Evolutionary conservation across 1,284 basidiomycete species (phyloP).

Genomic region (Trametes polyzona): DNA sequence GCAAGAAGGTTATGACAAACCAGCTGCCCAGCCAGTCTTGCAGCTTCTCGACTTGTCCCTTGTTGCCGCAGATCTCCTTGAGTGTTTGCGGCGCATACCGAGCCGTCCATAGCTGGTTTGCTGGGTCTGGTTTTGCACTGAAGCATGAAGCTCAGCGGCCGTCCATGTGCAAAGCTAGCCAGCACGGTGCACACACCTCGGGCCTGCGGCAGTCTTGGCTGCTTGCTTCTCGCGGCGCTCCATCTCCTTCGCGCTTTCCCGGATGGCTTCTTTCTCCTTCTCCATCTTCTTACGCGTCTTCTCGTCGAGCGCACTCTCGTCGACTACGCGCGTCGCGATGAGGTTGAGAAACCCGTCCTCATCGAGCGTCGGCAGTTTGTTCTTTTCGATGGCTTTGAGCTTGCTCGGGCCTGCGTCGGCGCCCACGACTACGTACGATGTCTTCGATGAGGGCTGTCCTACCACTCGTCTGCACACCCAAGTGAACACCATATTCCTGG

Average conservation of each 20-base stretch:
- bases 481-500: neutral
- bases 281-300: conserved; percentile 83
- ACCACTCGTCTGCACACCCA: conserved; percentile 73
- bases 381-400: conserved; percentile 82
- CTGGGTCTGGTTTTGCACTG: conserved; percentile 18
- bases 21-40: conserved; percentile 88
- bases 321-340: conserved; percentile 64
- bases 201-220: conserved; percentile 35
- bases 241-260: conserved; percentile 76
- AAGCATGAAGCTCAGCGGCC: neutral
- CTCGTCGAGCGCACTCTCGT: conserved; percentile 63
- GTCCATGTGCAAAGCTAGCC: neutral
- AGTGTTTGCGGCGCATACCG: conserved; percentile 89
- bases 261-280: conserved; percentile 80
- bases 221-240: conserved; percentile 67
- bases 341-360: conserved; percentile 91
- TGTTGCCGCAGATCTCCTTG: conserved; percentile 97
- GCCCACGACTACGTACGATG: conserved; percentile 89
- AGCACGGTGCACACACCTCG: no score
- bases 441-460: conserved; percentile 87
- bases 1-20: conserved; percentile 36
- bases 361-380: conserved; percentile 73
- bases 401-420: conserved; percentile 89
- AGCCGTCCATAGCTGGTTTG: conserved; percentile 89
- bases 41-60: conserved; percentile 87